A percentile compares a stretch with the other conserved stretches of the same genome.
These are phyloP conservation scores for Cutaneotrichosporon sp. DNA, from an alignment of 1,284 basidiomycete species.

Conservation along the genomic window DNA sequence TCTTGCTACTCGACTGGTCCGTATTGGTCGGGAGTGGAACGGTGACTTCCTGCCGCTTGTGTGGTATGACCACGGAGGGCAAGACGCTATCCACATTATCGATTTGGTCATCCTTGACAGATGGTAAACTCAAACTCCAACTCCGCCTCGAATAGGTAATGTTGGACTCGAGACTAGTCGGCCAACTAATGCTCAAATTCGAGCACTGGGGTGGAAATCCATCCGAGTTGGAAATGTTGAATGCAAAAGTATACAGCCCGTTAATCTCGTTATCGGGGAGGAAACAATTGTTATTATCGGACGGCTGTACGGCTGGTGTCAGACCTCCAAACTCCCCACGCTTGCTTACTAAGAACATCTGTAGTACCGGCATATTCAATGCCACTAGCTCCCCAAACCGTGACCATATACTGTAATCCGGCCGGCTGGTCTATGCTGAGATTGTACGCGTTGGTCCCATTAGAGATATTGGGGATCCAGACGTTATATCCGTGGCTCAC, in stretches of 20 bases:
- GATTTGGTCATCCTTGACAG: too few species aligned
- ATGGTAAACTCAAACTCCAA: background rate
- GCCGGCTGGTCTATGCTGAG: conserved; percentile 42
- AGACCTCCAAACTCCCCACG: background rate
- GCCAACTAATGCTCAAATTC: conserved; percentile 48
- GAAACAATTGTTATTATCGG: conserved; percentile 38
- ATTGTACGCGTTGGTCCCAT: conserved; percentile 35
- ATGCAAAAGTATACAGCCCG: conserved; percentile 47
- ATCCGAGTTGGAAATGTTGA: conserved; percentile 41
- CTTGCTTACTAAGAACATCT: conserved; percentile 43
- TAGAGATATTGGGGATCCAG: conserved; percentile 44
- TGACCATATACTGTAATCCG: conserved; percentile 44
- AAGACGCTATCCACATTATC: too few species aligned
- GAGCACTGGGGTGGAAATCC: conserved; percentile 47
- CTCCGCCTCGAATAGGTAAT: background rate
- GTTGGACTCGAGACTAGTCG: conserved; percentile 38
- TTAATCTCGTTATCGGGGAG: conserved; percentile 38
- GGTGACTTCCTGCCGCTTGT: background rate
- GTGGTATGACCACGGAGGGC: background rate
- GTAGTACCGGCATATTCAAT: conserved; percentile 47
- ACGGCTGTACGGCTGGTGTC: conserved; percentile 34
- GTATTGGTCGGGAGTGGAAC: background rate
- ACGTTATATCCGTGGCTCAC: conserved; percentile 49
- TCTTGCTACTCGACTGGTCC: conserved; percentile 23
- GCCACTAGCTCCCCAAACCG: conserved; percentile 49